Evolutionary conservation across 805 yeast genomes (phyloP), one percentile per base, ranked within the genome.

Genomic region (Kazachstania taianensis): DNA sequence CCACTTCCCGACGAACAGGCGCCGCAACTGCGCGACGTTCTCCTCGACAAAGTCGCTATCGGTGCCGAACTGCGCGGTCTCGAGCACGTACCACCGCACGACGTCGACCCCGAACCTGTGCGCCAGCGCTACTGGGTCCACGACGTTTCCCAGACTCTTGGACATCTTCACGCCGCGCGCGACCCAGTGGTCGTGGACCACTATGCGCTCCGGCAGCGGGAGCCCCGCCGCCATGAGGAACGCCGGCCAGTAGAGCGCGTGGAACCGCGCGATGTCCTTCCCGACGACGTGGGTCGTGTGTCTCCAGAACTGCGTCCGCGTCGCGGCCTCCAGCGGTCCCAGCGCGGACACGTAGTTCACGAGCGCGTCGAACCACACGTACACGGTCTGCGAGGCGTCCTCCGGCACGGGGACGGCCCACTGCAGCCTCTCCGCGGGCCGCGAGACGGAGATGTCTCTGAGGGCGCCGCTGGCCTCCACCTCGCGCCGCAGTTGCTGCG

Each of bases 281-380:
- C 98, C 98, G 22, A 92, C 73, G 2, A 92, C 62, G 55, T 92
- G 96, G 0, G 78, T 75, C 0, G 84, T 79, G 14, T 51, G 49
- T 20, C 32, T 17, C 61, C 57, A 55, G 45, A 44, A 42, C 10
- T 38, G 36, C 5, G 29, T 28, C 7, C 25, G 9, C 5, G 7
- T 10, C 8, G 35, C n/a, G 3, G 19, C 26, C 16, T 53, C 44
- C 2, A 80, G 78, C 33, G 70, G 81, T 2, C 83, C 84, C 3
- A 73, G 62, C 1, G 84, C 70, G 1, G 96, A 82, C 4, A 85
- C 37, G 52, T 92, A 92, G 56, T 86, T 92, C 30, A 81, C 67
- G 30, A 92, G 65, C 0, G 98, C 98, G 61, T 92, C 98, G 41
- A 92, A 79, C 98, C 98, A 92, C 12, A 92, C 98, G 50, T 92